Conservation (phyloP, 1,284 basidiomycete genomes). For the Marasmius fiardii region DNA sequence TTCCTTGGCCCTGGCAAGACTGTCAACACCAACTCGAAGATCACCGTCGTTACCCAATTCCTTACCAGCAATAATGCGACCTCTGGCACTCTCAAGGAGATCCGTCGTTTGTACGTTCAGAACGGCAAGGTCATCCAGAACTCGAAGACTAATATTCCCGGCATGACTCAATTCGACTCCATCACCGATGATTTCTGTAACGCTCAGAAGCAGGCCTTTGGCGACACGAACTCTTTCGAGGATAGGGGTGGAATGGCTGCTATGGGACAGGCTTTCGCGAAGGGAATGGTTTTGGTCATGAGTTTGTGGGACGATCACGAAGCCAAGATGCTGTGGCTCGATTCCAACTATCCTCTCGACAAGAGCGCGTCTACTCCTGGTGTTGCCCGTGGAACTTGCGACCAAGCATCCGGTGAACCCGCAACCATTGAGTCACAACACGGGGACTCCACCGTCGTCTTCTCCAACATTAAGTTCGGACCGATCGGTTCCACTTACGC, state of each 20-base stretch:
- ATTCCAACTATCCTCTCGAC: conserved; percentile 39
- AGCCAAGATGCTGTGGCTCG: conserved; percentile 46
- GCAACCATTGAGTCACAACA: conserved; percentile 30
- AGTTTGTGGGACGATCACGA: conserved; percentile 43
- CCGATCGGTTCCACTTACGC: conserved; percentile 35
- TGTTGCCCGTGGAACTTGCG: conserved; percentile 40
- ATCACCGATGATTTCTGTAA: conserved; percentile 31
- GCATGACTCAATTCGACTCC: conserved; percentile 27
- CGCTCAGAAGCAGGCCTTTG: conserved; percentile 28
- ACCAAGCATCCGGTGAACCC: conserved; percentile 36
- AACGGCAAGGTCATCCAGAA: conserved; percentile 41
- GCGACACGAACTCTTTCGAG: conserved; percentile 37
- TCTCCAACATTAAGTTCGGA: conserved; percentile 45
- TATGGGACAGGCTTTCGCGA: conserved; percentile 35
- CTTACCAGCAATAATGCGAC: conserved; percentile 37
- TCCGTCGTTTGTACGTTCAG: conserved; percentile 45
- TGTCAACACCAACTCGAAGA: conserved; percentile 30
- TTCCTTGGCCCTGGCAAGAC: conserved; percentile 37
- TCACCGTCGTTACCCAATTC: conserved; percentile 48
- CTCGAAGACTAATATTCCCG: conserved; percentile 34
- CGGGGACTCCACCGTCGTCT: conserved; percentile 32
- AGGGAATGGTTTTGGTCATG: conserved; percentile 39
- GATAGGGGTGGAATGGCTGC: conserved; percentile 32
- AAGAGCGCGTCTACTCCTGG: conserved; percentile 31
- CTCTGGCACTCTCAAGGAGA: conserved; percentile 37